phyloP scores from a whole-genome alignment of 2,329 filamentous ascomycete species.

The Colletotrichum spinosum region DNA sequence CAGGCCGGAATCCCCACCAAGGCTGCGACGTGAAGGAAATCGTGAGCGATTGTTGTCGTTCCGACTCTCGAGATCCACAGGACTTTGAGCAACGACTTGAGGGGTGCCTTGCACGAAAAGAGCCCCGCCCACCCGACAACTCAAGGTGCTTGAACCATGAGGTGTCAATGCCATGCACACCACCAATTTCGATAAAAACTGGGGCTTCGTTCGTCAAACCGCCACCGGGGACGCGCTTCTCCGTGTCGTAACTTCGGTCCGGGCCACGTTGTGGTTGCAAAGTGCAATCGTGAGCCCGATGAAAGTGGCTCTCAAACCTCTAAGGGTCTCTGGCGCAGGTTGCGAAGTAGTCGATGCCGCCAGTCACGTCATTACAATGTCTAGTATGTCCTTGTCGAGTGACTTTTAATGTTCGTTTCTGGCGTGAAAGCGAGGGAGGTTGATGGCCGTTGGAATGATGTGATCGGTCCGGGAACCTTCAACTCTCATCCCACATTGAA shows the following conservation, averaged over 20 bases:
- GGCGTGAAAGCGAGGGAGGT: conserved; percentile 47
- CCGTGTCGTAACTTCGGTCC: conserved; percentile 48
- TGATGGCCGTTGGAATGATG: conserved; percentile 44
- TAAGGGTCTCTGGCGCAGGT: conserved; percentile 44
- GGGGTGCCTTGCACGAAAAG: conserved; percentile 54
- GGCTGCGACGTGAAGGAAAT: conserved; percentile 42
- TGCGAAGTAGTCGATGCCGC: conserved; percentile 47
- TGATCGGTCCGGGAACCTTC: conserved; percentile 41
- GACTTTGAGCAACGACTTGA: conserved; percentile 46
- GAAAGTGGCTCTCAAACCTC: conserved; percentile 44
- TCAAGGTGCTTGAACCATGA: conserved; percentile 47
- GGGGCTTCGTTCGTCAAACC: conserved; percentile 34
- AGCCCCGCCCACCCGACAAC: conserved; percentile 41
- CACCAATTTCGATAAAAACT: conserved; percentile 52
- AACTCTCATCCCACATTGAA: not conserved
- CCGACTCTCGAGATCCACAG: conserved; percentile 37
- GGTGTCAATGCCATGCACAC: conserved; percentile 51
- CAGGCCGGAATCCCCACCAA: conserved; percentile 48
- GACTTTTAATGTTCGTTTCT: conserved; percentile 49
- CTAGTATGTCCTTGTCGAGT: conserved; percentile 29
- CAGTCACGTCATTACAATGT: conserved; percentile 38
- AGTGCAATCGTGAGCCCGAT: conserved; percentile 50
- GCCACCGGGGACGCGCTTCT: conserved; percentile 38
- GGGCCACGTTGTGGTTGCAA: conserved; percentile 47
- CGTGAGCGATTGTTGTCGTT: conserved; percentile 39